phyloP scores from a whole-genome alignment of 1,284 basidiomycete genomes.

The Earliella scabrosa region DNA sequence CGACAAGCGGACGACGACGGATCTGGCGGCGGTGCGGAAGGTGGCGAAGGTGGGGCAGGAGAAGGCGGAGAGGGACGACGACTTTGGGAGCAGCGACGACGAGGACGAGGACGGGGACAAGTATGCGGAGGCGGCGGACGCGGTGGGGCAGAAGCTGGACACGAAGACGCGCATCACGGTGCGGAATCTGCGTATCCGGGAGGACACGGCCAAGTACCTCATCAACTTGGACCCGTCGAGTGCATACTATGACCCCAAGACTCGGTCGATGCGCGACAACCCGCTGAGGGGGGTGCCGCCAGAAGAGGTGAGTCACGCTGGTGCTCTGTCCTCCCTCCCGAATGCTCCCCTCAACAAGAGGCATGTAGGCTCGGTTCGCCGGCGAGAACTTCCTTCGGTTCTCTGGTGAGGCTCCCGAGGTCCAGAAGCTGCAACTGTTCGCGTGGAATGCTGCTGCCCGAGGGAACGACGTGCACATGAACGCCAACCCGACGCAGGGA shows the following conservation, averaged over 20 bases:
- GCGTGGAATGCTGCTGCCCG: conserved; percentile 96
- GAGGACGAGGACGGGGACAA: conserved; percentile 95
- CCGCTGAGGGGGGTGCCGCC: conserved; percentile 77
- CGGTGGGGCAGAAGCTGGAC: conserved; percentile 97
- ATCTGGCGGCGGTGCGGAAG: conserved; percentile 63
- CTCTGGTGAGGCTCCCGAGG: conserved; percentile 89
- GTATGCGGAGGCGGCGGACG: conserved; percentile 97
- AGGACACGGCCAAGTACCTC: conserved; percentile 99
- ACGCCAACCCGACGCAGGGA: conserved; percentile 96
- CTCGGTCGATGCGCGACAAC: conserved; percentile 98
- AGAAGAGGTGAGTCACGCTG: conserved; percentile 74
- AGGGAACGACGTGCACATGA: conserved; percentile 94
- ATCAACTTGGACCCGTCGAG: conserved; percentile 95
- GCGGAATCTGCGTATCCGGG: conserved; percentile 96
- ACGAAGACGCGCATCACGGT: conserved; percentile 98
- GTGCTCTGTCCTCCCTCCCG: conserved; percentile 4
- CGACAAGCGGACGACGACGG: conserved; percentile 94
- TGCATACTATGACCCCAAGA: conserved; percentile 99
- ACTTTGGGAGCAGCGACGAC: conserved; percentile 96
- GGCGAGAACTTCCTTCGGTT: conserved; percentile 96
- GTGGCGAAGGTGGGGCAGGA: conserved; percentile 68
- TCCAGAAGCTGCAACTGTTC: conserved; percentile 93
- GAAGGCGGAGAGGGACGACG: conserved; percentile 74
- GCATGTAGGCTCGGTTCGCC: conserved; percentile 79
- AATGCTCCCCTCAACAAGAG: too few relatives aligned